Percentiles rank a stretch among this genome's conserved stretches.
Evolutionary conservation across 768 basidiomycete genomes (phyloP).

Genomic region (Phanerodontia chrysosporium): DNA sequence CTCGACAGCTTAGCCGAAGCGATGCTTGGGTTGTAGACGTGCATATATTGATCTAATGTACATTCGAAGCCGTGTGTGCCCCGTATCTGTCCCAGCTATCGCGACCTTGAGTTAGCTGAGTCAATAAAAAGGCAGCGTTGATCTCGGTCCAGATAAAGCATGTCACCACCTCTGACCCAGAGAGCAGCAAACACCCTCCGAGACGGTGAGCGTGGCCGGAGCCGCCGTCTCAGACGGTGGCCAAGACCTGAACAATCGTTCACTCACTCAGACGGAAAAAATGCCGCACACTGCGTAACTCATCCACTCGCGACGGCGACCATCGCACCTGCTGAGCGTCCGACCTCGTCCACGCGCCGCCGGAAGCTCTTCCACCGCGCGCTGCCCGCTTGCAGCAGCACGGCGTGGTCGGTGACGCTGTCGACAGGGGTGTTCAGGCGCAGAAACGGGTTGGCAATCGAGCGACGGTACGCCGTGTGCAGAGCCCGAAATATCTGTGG

Average conservation of each 20-base stretch:
- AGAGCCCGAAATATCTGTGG: constrained; percentile 81
- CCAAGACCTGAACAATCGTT: neutral
- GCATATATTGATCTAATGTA: neutral
- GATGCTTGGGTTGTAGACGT: constrained; percentile 29
- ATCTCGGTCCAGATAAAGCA: constrained; percentile 47
- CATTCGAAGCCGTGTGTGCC: constrained; percentile 38
- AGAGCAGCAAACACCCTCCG: constrained; percentile 13
- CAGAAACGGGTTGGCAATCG: constrained; percentile 85
- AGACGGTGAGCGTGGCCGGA: constrained; percentile 4
- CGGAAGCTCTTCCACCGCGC: constrained; percentile 69
- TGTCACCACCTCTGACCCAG: constrained; percentile 2
- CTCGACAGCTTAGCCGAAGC: constrained; percentile 48
- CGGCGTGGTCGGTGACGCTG: constrained; percentile 44
- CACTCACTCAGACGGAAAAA: neutral
- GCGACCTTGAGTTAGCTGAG: constrained; percentile 64
- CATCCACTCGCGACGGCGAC: constrained; percentile 9
- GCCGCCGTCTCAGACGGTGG: constrained; percentile 8
- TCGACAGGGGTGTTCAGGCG: constrained; percentile 53
- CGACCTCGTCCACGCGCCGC: constrained; percentile 71
- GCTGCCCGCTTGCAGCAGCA: constrained; percentile 56
- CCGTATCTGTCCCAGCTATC: constrained; percentile 93
- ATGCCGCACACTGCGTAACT: neutral
- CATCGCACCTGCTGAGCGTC: constrained; percentile 47
- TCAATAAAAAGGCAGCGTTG: constrained; percentile 72
- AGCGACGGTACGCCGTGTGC: constrained; percentile 81